phyloP scores from a whole-genome alignment of 805 yeast genomes.

The Ogataea paraovalis region DNA sequence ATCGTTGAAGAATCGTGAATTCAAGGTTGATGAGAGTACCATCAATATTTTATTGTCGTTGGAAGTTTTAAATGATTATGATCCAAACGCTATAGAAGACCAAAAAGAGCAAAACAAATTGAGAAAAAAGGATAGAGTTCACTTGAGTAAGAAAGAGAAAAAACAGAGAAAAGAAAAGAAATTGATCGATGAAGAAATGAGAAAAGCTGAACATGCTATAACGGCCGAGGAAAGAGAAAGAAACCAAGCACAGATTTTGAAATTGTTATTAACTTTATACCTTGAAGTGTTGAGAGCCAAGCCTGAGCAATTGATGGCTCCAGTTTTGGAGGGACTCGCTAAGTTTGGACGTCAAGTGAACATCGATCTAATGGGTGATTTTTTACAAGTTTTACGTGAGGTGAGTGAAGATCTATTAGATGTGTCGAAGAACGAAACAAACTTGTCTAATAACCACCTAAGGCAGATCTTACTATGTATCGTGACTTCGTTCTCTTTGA shows the following conservation, averaged over 20 bases:
- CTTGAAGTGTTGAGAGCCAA: constrained; percentile 68
- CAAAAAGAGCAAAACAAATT: constrained; percentile 46
- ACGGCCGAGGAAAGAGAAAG: constrained; percentile 84
- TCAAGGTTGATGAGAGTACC: constrained; percentile 78
- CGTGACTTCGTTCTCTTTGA: constrained; percentile 84
- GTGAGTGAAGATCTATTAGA: constrained; percentile 50
- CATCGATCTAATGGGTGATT: constrained; percentile 87
- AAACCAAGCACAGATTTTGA: constrained; percentile 79
- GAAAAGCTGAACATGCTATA: constrained; percentile 80
- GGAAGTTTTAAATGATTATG: constrained; percentile 63
- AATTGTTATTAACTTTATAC: constrained; percentile 66
- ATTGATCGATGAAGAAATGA: constrained; percentile 84
- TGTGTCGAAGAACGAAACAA: constrained; percentile 40
- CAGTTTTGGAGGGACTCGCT: constrained; percentile 88
- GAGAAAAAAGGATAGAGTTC: constrained; percentile 84
- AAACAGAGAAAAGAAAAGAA: constrained; percentile 84
- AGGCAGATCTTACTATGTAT: constrained; percentile 79
- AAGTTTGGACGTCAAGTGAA: constrained; percentile 90
- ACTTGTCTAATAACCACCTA: constrained; percentile 43
- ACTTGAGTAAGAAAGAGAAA: constrained; percentile 84
- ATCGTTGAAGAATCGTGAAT: constrained; percentile 68
- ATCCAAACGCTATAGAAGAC: constrained; percentile 55
- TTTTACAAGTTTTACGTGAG: constrained; percentile 84
- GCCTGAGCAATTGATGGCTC: constrained; percentile 67
- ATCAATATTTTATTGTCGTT: constrained; percentile 68